A percentile compares a stretch with the other conserved stretches of the same genome.
phyloP scores from a whole-genome alignment of 2,329 filamentous ascomycete genomes.

The Scorias spongiosa region DNA sequence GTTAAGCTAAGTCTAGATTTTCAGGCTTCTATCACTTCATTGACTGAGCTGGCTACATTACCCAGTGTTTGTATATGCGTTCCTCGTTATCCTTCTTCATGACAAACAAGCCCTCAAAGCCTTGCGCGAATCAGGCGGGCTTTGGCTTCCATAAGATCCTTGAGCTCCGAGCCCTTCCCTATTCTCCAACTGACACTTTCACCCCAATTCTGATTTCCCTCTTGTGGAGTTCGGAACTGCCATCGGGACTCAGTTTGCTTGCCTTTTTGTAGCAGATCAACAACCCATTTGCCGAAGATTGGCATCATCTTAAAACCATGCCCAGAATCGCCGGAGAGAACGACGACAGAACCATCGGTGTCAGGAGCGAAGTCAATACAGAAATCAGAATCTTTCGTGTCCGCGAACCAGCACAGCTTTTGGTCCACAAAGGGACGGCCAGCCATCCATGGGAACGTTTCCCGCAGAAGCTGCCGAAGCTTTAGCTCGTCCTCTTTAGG shows the following conservation, averaged over 20 bases:
- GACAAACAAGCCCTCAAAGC: too few relatives aligned
- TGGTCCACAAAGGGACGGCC: conserved; percentile 41
- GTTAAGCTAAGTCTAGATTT: too few relatives aligned
- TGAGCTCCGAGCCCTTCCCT: conserved; percentile 18
- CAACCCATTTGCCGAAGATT: conserved; percentile 41
- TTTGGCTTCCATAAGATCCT: conserved; percentile 6
- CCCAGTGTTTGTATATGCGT: too few relatives aligned
- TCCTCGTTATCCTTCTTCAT: too few relatives aligned
- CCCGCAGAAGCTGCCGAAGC: conserved; percentile 34
- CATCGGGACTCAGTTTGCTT: conserved; percentile 33
- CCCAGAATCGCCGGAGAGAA: conserved; percentile 43
- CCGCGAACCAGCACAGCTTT: conserved; percentile 49
- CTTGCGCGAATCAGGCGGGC: too few relatives aligned
- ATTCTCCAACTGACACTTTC: conserved; percentile 35
- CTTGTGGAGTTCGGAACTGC: conserved; percentile 34
- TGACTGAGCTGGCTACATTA: too few relatives aligned
- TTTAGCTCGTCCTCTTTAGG: conserved; percentile 38
- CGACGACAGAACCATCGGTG: conserved; percentile 31
- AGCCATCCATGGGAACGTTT: conserved; percentile 38
- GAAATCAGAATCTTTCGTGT: conserved; percentile 45
- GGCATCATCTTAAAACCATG: conserved; percentile 51
- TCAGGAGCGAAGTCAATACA: conserved; percentile 44
- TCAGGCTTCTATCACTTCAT: too few relatives aligned
- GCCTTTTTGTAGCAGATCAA: conserved; percentile 29
- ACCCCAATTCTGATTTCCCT: conserved; percentile 24